Percentiles rank a stretch among this genome's conserved stretches.
Evolutionary conservation across 805 yeast species (phyloP).

Genomic region (Monosporozyma servazzii): DNA sequence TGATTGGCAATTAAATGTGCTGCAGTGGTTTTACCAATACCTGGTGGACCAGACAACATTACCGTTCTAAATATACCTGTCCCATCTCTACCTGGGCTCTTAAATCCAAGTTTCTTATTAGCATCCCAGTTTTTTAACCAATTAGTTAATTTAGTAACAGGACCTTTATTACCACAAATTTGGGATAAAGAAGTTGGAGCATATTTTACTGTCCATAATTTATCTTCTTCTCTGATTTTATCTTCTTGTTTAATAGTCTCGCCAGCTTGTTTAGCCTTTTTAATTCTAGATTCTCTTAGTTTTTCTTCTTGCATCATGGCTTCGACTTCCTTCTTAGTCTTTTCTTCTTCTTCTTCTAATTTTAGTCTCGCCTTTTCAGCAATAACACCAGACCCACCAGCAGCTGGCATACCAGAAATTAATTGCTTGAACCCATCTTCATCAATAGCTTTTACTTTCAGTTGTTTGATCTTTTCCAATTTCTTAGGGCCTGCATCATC

Average conservation of each 20-base stretch:
- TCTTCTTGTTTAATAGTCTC: constrained; percentile 13
- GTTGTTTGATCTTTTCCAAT: constrained; percentile 64
- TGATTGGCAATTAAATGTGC: constrained; percentile 66
- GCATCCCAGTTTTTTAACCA: constrained; percentile 79
- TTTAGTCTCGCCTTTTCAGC: constrained; percentile 69
- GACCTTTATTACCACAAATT: constrained; percentile 84
- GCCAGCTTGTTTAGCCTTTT: constrained; percentile 23
- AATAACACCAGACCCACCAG: constrained; percentile 78
- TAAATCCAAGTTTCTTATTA: constrained; percentile 46
- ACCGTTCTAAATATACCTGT: constrained; percentile 71
- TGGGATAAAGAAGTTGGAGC: constrained; percentile 74
- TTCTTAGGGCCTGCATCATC: constrained; percentile 97
- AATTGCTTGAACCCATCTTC: constrained; percentile 80
- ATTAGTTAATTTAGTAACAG: constrained; percentile 49
- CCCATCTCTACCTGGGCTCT: constrained; percentile 51
- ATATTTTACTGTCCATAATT: constrained; percentile 86
- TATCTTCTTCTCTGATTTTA: constrained; percentile 36
- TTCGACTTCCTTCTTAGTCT: constrained; percentile 44
- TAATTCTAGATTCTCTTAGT: constrained; percentile 22
- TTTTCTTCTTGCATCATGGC: constrained; percentile 40
- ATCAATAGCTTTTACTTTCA: constrained; percentile 69
- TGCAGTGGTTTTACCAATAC: constrained; percentile 76
- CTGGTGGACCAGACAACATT: constrained; percentile 80
- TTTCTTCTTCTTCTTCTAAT: constrained; percentile 56
- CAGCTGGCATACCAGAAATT: constrained; percentile 72